Percentiles rank a stretch among this genome's conserved stretches.
These are phyloP conservation scores for Termitomyces sp. DNA, from an alignment of 768 basidiomycete species.

Conservation along the genomic window DNA sequence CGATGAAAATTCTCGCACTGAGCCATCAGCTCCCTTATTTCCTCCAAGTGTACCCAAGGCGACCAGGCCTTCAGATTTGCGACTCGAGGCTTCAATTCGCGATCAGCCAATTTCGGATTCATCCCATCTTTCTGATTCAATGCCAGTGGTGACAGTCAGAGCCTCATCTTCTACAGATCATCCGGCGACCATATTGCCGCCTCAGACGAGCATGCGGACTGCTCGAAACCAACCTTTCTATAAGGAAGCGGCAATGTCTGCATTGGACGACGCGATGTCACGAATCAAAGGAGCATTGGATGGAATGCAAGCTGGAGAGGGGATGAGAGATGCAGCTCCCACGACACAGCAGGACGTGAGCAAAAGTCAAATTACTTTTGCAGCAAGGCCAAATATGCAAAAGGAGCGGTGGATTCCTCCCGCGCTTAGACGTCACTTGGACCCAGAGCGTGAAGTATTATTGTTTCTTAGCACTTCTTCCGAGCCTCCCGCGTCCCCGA, in stretches of 20 bases:
- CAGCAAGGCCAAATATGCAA: conserved; percentile 18
- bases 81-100: not conserved
- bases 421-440: conserved; percentile 37
- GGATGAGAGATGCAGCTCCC: conserved; percentile 23
- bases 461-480: conserved; percentile 39
- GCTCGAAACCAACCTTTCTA: conserved; percentile 37
- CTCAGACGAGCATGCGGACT: conserved; percentile 25
- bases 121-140: not conserved
- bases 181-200: conserved; percentile 19
- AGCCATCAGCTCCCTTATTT: conserved; percentile 20
- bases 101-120: not conserved
- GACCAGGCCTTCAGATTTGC: conserved; percentile 3
- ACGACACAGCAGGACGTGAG: conserved; percentile 17
- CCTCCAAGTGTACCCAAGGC: conserved; percentile 37
- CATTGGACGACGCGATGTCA: conserved; percentile 79
- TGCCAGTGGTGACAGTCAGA: not conserved
- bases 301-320: conserved; percentile 52
- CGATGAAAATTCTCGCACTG: conserved; percentile 32
- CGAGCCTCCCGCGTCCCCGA: conserved; percentile 46
- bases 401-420: conserved; percentile 58
- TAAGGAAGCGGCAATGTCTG: conserved; percentile 59
- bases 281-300: conserved; percentile 79
- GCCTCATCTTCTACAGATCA: conserved; percentile 15
- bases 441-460: conserved; percentile 39
- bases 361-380: conserved; percentile 13